These are phyloP conservation scores for Lentinula guzmanii DNA, from an alignment of 768 basidiomycete genomes.

Conservation along the genomic window DNA sequence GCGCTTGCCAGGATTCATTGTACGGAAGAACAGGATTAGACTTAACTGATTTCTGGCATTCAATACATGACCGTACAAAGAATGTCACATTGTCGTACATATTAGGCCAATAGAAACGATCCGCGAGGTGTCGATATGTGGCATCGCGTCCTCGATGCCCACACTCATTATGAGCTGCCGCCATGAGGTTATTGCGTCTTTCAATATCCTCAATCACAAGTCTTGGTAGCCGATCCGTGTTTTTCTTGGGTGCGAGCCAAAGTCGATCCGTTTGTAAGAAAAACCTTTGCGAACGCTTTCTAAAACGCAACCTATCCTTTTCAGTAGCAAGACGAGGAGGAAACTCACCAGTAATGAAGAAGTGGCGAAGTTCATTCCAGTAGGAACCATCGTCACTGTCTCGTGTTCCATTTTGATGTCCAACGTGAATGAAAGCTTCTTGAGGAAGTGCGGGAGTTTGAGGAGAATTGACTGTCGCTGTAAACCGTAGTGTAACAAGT, in stretches of 20 bases:
- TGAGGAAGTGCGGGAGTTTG: neutral
- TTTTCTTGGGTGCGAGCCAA: constrained; percentile 11
- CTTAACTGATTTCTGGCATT: too few species aligned
- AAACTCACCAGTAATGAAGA: constrained; percentile 3
- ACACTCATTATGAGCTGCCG: constrained; percentile 17
- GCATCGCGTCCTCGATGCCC: constrained; percentile 26
- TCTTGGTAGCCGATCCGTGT: constrained; percentile 11
- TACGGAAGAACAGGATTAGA: too few species aligned
- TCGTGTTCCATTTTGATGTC: neutral
- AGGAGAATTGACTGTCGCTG: neutral
- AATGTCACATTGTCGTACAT: too few species aligned
- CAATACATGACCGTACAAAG: too few species aligned
- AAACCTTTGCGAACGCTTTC: constrained; percentile 8
- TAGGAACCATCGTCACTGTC: constrained; percentile 1
- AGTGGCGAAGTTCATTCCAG: constrained; percentile 14
- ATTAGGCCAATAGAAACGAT: constrained; percentile 11
- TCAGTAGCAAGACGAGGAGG: constrained; percentile 5
- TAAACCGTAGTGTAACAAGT: neutral
- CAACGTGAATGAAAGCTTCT: neutral
- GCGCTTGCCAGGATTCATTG: too few species aligned
- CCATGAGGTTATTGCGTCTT: constrained; percentile 12
- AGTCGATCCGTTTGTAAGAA: constrained; percentile 14
- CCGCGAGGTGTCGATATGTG: constrained; percentile 9
- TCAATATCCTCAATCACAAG: constrained; percentile 15
- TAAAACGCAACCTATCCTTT: constrained; percentile 1